Percentiles rank a stretch among this genome's conserved stretches.
Conservation (phyloP, 202 grass and related monocot species). For the Zoysia matrella region DNA sequence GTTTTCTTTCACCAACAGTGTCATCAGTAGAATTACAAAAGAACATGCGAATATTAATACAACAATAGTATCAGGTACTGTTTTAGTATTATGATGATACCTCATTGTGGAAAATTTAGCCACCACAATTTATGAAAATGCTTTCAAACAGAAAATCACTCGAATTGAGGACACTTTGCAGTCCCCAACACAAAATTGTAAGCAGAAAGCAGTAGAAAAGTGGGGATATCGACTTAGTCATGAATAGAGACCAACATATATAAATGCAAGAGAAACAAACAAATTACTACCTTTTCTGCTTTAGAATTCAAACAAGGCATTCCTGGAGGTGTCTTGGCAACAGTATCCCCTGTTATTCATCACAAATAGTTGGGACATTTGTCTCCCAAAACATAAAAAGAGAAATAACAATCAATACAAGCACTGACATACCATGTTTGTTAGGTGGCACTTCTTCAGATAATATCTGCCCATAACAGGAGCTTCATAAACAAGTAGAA, state of each 20-base stretch:
- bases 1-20: too few relatives aligned
- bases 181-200: not conserved
- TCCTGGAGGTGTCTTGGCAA: not conserved
- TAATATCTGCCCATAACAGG: not conserved
- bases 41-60: too few relatives aligned
- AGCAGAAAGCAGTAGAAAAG: too few relatives aligned
- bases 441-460: not conserved
- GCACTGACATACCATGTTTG: not conserved
- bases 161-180: not conserved
- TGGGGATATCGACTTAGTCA: not conserved
- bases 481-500: slow-evolving; percentile 24
- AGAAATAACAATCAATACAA: not conserved
- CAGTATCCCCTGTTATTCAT: not conserved
- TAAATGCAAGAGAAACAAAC: not conserved
- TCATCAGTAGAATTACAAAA: too few relatives aligned
- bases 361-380: not conserved
- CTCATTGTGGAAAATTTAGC: not conserved
- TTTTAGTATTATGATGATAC: not conserved
- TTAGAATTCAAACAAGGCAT: not conserved
- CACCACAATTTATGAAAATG: not conserved
- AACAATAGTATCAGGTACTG: too few relatives aligned
- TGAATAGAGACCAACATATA: not conserved
- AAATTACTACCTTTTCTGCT: slow-evolving; percentile 17
- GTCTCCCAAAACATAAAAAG: not conserved
- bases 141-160: not conserved